Base-by-base conservation (phyloP, 345 rosid genomes). In the Reutealis trisperma region DNA sequence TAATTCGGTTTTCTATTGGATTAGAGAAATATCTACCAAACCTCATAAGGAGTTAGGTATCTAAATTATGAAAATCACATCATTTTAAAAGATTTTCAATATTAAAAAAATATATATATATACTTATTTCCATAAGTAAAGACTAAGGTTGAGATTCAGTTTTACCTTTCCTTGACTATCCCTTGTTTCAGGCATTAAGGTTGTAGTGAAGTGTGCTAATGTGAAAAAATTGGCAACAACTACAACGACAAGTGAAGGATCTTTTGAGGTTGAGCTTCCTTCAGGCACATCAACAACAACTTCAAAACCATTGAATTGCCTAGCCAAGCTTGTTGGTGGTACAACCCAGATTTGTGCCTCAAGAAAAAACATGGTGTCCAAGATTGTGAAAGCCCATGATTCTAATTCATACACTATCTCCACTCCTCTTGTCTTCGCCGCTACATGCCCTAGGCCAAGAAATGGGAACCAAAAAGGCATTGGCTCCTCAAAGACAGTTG, bases 401-500 rank as follows among this genome's bases (percentile, higher is more conserved):
- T 75, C 75, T 5, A 67, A 52, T 45, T 74, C 84, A 5, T 93
- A 89, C 85, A 84, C 85, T 44, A 83, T 81, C 76, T 81, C 93
- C 58, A 84, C 91, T 67, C 88, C 93, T 67, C 88, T 94, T 51
- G 85, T 82, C 32, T 88, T 94, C 86, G 89, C 85, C 78, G 83
- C 84, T 14, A 76, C 91, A 59, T 85, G 87, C 30, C 86, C 87
- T 63, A 70, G 79, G 51, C 13, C 51, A 47, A 12, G 13, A 47
- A 37, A 37, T 75, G 87, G 65, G 27, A 30, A 76, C 63, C 12
- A 3, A 18, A 13, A 64, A 52, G 49, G 5, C 16, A 51, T 84
- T 47, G 87, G 83, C 25, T 86, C 92, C 18, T 89, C 97, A 19
- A 90, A 88, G 90, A 93, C 97, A 16, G 3, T 91, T 45, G 88